Percentiles rank a stretch among this genome's conserved stretches.
Conservation (phyloP, 2,329 filamentous ascomycete genomes). For the Sclerotinia nivalis region DNA sequence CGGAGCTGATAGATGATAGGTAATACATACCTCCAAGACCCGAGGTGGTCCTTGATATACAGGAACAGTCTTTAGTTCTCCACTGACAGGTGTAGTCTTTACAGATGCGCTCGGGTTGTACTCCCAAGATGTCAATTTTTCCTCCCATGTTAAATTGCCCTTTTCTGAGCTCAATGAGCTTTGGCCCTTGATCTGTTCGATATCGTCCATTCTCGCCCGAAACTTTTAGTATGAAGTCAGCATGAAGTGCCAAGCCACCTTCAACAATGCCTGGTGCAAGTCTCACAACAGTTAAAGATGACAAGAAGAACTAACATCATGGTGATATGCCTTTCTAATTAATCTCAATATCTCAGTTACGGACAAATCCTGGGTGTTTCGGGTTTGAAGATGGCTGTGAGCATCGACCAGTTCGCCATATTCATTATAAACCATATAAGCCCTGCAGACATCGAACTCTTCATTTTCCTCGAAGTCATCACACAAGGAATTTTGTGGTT, state of each 20-base stretch:
- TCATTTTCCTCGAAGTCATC: neutral
- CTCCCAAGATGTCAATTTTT: constrained; percentile 34
- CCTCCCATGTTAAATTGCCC: neutral
- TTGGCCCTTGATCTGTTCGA: constrained; percentile 21
- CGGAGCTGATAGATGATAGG: neutral
- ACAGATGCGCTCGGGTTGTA: constrained; percentile 27
- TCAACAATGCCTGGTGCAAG: neutral
- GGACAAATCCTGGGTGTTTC: constrained; percentile 29
- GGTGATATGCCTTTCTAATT: constrained; percentile 37
- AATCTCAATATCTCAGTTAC: constrained; percentile 33
- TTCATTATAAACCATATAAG: constrained; percentile 38
- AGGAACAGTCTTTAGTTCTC: constrained; percentile 19
- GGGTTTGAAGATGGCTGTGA: constrained; percentile 22
- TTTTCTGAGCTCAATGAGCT: constrained; percentile 9
- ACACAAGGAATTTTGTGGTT: neutral
- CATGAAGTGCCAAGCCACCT: neutral
- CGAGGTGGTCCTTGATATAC: constrained; percentile 32
- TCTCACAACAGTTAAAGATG: too few relatives aligned
- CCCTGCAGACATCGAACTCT: constrained; percentile 22
- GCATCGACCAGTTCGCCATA: constrained; percentile 37
- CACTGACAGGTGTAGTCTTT: neutral
- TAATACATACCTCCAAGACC: constrained; percentile 33
- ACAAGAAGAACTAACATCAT: constrained; percentile 32
- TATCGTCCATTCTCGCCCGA: constrained; percentile 31
- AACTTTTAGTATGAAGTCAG: constrained; percentile 28